Conservation (phyloP, 2,329 filamentous ascomycete genomes). For the Teratosphaeria zuluensis region DNA sequence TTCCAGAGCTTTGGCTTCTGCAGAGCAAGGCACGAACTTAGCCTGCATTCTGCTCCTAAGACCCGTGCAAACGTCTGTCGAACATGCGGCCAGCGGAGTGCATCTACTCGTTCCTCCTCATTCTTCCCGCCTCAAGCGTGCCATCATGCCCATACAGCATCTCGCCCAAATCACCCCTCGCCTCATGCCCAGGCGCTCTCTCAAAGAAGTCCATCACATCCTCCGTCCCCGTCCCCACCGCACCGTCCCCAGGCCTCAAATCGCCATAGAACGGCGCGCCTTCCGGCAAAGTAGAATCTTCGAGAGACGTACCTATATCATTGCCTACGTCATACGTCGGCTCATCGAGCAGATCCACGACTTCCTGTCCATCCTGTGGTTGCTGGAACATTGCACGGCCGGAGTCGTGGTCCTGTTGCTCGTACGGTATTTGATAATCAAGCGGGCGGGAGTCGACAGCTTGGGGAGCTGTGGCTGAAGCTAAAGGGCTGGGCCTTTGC, state of each 20-base stretch:
- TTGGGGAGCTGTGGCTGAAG: not conserved
- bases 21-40: not conserved
- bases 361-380: slow-evolving; percentile 24
- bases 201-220: not conserved
- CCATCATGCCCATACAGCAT: slow-evolving; percentile 10
- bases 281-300: not conserved
- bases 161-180: slow-evolving; percentile 2
- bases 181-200: not conserved
- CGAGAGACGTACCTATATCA: slow-evolving; percentile 10
- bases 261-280: slow-evolving; percentile 4
- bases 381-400: slow-evolving; percentile 12
- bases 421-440: slow-evolving; percentile 8
- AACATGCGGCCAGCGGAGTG: not conserved
- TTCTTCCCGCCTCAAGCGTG: not conserved
- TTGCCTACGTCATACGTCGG: slow-evolving; percentile 5
- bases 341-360: slow-evolving; percentile 24
- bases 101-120: not conserved
- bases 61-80: not conserved
- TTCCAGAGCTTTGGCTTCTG: not conserved
- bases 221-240: not conserved
- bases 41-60: not conserved
- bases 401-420: not conserved
- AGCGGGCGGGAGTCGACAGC: slow-evolving; percentile 14
- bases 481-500: slow-evolving; percentile 14
- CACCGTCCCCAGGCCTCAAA: not conserved